Base-by-base conservation (phyloP, 139 green algal species). In the Eudorina sp. region DNA sequence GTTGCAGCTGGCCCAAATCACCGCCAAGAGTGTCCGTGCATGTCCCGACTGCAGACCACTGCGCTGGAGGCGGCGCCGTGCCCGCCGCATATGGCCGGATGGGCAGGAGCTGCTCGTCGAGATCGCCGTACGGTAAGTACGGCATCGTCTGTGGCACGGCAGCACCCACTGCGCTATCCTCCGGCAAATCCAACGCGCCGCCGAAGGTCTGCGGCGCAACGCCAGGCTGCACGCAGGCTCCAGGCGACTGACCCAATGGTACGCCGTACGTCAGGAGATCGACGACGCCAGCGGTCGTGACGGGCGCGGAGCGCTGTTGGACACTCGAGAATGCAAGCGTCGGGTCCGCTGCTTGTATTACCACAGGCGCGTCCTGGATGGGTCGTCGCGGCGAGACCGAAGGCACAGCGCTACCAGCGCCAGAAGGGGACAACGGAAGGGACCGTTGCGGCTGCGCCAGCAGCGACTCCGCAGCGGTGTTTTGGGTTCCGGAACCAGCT, bases 101-200 rank as follows among this genome's bases (percentile, higher is more conserved):
- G 7, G 80, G 60, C 41, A 19, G 16, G 41, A 76, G 58, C n/a
- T 76, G 60, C 60, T 86, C 80, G 41, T 86, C 80, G 11, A 86
- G 58, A 9, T 25, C 62, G 58, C 55, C 58, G 60, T 34, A 86
- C 19, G 80, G 80, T 6, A 86, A 43, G 62, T 34, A 46, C 25
- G 80, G 60, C 13, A 48, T 48, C 40, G 58, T n/a, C 40, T 85
- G 29, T 27, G 13, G 51, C 4, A 45, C 55, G 29, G 27, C 4
- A 16, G 60, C 9, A 6, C 48, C 36, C 23, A 84, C 6, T 4
- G 41, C 43, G 45, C 41, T n/a, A n/a, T 76, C 80, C 27, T 25
- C 43, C 2, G 81, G 43, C 18, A 87, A 53, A 36, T 78, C 81
- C 81, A 87, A 34, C 21, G 81, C 81, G 45, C 81, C 81, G 21